Percentiles rank a stretch among this genome's conserved stretches.
These are phyloP conservation scores for Cyanidioschyzon merolae DNA, from an alignment of 23 red algal genomes.

Conservation along the genomic window DNA sequence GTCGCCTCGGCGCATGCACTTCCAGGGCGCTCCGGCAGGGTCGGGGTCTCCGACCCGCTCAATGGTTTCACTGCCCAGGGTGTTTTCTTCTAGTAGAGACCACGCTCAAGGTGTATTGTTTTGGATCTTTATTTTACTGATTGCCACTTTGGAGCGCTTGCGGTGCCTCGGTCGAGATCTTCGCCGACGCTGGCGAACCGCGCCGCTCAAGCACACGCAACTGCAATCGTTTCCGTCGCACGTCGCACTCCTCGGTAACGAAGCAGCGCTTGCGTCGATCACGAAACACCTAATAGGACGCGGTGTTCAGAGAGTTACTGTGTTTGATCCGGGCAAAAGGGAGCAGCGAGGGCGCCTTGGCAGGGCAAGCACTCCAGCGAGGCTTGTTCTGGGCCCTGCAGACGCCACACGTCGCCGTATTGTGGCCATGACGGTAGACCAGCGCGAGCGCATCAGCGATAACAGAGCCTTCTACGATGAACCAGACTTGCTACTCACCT, in stretches of 20 bases:
- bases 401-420: not conserved
- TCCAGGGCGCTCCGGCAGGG: not conserved
- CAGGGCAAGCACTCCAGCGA: not conserved
- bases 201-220: not conserved
- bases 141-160: not conserved
- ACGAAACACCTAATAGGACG: not conserved
- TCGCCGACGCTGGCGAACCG: not conserved
- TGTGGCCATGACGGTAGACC: not conserved
- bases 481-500: not conserved
- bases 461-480: not conserved
- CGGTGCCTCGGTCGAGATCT: not conserved
- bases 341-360: not conserved
- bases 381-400: not conserved
- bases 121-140: not conserved
- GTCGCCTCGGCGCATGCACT: not conserved
- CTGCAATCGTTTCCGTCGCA: not conserved
- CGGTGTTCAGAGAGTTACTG: conserved; percentile 1
- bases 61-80: not conserved
- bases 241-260: not conserved
- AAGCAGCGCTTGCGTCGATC: not conserved
- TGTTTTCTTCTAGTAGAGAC: no score
- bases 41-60: not conserved
- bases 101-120: not conserved
- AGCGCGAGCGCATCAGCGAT: not conserved
- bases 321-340: not conserved